Conservation (phyloP, 2,329 filamentous ascomycete genomes). For the Venturia carpophila region DNA sequence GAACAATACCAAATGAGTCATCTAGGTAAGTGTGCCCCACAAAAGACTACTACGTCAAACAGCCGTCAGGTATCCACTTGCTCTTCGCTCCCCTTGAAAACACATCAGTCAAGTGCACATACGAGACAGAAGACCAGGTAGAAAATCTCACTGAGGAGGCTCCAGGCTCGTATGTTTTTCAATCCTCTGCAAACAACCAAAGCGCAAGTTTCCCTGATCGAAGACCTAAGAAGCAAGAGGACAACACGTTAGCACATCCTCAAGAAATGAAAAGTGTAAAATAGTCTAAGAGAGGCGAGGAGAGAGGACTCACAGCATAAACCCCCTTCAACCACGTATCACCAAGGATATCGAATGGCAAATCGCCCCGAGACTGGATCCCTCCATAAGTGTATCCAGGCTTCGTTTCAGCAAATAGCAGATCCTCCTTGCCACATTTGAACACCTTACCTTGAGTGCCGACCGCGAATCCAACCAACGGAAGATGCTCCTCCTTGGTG, state of each 20-base stretch:
- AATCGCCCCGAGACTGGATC: slow-evolving; percentile 54
- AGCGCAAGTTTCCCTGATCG: slow-evolving; percentile 52
- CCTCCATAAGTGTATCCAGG: slow-evolving; percentile 54
- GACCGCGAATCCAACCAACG: slow-evolving; percentile 55
- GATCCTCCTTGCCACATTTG: slow-evolving; percentile 54
- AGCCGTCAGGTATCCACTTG: not conserved
- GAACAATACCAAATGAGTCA: not conserved
- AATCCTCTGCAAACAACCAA: slow-evolving; percentile 50
- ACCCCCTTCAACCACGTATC: slow-evolving; percentile 57
- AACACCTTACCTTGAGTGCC: slow-evolving; percentile 48
- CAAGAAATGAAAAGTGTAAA: not conserved
- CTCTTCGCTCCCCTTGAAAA: not conserved
- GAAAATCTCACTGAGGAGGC: slow-evolving; percentile 9
- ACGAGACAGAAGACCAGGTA: not conserved
- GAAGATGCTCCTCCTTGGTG: slow-evolving; percentile 47
- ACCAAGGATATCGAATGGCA: slow-evolving; percentile 56
- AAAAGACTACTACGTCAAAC: slow-evolving; percentile 8
- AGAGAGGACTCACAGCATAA: slow-evolving; percentile 47
- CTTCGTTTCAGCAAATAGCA: slow-evolving; percentile 50
- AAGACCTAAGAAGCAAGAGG: slow-evolving; percentile 44
- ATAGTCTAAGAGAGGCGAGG: not conserved
- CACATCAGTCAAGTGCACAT: not conserved
- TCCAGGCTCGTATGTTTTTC: slow-evolving; percentile 26
- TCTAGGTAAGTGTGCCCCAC: slow-evolving; percentile 19
- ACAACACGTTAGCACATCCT: slow-evolving; percentile 16